Base-by-base conservation (phyloP, 1,139 yeast genomes). In the Yamadazyma atlantica region DNA sequence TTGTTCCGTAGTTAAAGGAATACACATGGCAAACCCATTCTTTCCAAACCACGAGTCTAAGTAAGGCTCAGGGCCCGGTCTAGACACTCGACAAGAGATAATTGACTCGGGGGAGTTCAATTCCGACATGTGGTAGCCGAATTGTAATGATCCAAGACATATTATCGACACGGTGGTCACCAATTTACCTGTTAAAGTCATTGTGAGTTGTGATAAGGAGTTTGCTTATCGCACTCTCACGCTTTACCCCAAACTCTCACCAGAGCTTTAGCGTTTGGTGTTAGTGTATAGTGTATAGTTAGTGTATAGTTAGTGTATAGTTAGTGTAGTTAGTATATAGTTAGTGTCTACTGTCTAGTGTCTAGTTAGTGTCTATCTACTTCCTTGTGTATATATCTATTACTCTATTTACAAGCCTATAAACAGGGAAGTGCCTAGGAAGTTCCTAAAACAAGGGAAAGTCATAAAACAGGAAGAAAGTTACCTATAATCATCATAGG, bases 401-500 rank as follows among this genome's bases (percentile, higher is more conserved):
- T n/a, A n/a, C 9, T 19, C 22, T 19, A 19, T 19, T 16, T 12
- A 30, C 19, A 19, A 30, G 10, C 13, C 40, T 62, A 67, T 35
- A n/a, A n/a, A n/a, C n/a, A n/a, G n/a, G n/a, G n/a, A n/a, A n/a
- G n/a, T n/a, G n/a, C n/a, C n/a, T n/a, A n/a, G n/a, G n/a, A n/a
- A n/a, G n/a, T n/a, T n/a, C n/a, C n/a, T n/a, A n/a, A n/a, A n/a
- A n/a, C n/a, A n/a, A n/a, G n/a, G n/a, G n/a, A n/a, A n/a, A n/a
- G n/a, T n/a, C n/a, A n/a, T n/a, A 78, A 53, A 18, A 86, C 82
- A 1, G 97, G 96, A 51, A 90, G 65, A 56, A 90, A 92, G 54
- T 88, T 92, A 19, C 97, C 97, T 29, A 92, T 78, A 30, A 92
- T 85, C 95, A 90, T 90, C 90, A 92, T 85, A 12, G 83, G 83